Evolutionary conservation across 2,329 filamentous ascomycete species (phyloP).

Genomic region (Biscogniauxia marginata): DNA sequence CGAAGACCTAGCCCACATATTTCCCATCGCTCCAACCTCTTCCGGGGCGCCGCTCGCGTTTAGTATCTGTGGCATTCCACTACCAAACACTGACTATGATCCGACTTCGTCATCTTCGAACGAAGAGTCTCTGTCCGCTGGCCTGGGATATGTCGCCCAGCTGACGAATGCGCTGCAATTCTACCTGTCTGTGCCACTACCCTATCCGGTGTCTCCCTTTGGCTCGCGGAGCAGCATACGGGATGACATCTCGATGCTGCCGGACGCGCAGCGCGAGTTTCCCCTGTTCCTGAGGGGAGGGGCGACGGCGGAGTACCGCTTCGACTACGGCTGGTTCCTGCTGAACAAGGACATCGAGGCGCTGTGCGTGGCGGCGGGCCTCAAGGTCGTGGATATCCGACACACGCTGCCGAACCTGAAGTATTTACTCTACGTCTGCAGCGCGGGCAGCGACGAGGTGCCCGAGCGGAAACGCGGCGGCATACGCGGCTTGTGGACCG

Average conservation of each 20-base stretch:
- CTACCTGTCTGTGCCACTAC: conserved; percentile 75
- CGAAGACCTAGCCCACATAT: conserved; percentile 76
- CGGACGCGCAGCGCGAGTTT: conserved; percentile 61
- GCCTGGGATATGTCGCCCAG: conserved; percentile 76
- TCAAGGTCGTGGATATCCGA: conserved; percentile 83
- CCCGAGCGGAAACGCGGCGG: conserved; percentile 62
- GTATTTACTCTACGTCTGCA: conserved; percentile 86
- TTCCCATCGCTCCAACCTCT: conserved; percentile 68
- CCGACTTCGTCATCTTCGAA: conserved; percentile 44
- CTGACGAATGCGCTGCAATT: conserved; percentile 74
- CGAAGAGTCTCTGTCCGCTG: conserved; percentile 75
- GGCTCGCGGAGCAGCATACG: conserved; percentile 69
- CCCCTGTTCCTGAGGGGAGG: conserved; percentile 70
- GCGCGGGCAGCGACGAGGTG: conserved; percentile 67
- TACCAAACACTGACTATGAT: conserved; percentile 81
- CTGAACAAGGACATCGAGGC: conserved; percentile 91
- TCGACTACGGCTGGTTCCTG: conserved; percentile 95
- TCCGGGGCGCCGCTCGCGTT: conserved; percentile 68
- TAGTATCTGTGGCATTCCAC: conserved; percentile 72
- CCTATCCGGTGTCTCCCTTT: conserved; percentile 72
- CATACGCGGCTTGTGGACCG: conserved; percentile 56
- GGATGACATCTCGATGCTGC: conserved; percentile 56
- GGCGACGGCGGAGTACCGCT: conserved; percentile 77
- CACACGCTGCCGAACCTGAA: conserved; percentile 93
- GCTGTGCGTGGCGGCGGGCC: conserved; percentile 61